Conservation (phyloP, 2,329 filamentous ascomycete genomes). For the Arachnomyces sp. region DNA sequence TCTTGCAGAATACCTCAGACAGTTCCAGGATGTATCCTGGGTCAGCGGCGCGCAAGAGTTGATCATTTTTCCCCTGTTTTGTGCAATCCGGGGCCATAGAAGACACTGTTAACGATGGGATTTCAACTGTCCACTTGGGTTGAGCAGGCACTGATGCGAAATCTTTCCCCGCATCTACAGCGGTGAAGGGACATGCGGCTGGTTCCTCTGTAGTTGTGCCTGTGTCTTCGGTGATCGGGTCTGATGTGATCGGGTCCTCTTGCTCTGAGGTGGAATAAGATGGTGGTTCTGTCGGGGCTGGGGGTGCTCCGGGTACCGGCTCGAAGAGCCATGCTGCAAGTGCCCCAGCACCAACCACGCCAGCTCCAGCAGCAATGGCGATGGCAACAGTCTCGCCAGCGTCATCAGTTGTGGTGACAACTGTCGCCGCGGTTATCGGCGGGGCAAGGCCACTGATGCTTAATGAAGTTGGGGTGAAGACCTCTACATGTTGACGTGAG, state of each 20-base stretch:
- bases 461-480: slow-evolving; percentile 7
- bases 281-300: slow-evolving; percentile 5
- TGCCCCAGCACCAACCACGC: slow-evolving; percentile 4
- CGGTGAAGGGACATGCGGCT: slow-evolving; percentile 2
- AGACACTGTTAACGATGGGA: slow-evolving; percentile 2
- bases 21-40: slow-evolving; percentile 2
- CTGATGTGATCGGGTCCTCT: neutral
- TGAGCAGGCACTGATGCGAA: slow-evolving; percentile 1
- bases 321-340: slow-evolving; percentile 7
- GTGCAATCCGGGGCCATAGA: slow-evolving; percentile 2
- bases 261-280: slow-evolving; percentile 1
- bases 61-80: neutral
- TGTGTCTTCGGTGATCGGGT: neutral
- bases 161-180: neutral
- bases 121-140: slow-evolving; percentile 3
- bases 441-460: slow-evolving; percentile 4
- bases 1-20: slow-evolving; percentile 4
- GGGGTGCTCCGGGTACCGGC: slow-evolving; percentile 5
- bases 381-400: slow-evolving; percentile 6
- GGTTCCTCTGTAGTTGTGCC: neutral
- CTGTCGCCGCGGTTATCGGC: slow-evolving; percentile 3
- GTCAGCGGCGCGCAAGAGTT: slow-evolving; percentile 4
- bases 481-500: slow-evolving; percentile 4
- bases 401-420: slow-evolving; percentile 6
- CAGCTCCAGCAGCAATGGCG: slow-evolving; percentile 5